Evolutionary conservation across 2,329 filamentous ascomycete genomes (phyloP), one percentile per base, ranked within the genome.

Genomic region (Fusarium sp.): DNA sequence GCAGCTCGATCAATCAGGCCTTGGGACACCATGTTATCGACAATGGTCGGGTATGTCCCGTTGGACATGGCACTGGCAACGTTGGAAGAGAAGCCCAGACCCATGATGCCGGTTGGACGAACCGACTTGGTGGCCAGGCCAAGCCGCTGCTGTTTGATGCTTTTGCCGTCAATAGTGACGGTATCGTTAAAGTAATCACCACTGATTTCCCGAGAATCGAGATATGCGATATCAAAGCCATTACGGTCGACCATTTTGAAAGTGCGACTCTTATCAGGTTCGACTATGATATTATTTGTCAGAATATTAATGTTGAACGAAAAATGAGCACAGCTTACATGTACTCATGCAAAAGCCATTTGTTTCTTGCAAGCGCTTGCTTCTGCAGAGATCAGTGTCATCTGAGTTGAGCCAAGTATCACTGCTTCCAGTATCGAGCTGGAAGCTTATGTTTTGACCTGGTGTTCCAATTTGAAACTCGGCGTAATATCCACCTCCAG

Each of bases 381-480:
- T 80, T 15, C 75, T 75, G 76, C 93, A 96, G 31, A 91, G 79
- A 5, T 76, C 69, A 1, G 91, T 93, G 49, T 79, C 79, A 15
- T 84, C 81, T 6, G 89, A 87, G 63, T 85, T 78, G 40, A 89
- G 79, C 87, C 88, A 90, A 6, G 87, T 83, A 72, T 90, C 88
- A 66, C 85, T 88, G 74, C 85, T 88, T 27, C 88, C 88, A 4
- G 88, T 90, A 75, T 90, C 88, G 64, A 90, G 81, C 52, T 86
- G 80, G 69, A 90, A 80, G 52, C 76, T 80, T 48, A 89, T 75
- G 5, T 76, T 75, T 75, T 90, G 88, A 1, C 80, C 78, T 1
- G 88, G 88, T 1, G 87, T 88, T 48, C 88, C 88, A 40, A 90
- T 76, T n/a, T 78, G 77, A 40, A 90, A 81, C 49, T 86, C 81